Evolutionary conservation across 306 rosid species (phyloP).

Genomic region (Luffa acutangula): DNA sequence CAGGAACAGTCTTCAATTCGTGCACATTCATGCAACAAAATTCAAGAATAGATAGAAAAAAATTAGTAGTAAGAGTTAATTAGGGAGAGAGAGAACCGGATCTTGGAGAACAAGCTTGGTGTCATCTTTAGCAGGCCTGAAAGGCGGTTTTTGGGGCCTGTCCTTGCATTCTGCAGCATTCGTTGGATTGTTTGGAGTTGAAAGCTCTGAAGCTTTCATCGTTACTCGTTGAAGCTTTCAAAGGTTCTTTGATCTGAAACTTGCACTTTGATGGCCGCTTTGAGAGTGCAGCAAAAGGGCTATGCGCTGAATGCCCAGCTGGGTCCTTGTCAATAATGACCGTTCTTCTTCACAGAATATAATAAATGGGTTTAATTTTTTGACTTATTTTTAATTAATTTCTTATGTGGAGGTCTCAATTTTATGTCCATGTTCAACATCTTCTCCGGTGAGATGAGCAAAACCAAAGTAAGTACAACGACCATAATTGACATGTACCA

Average conservation of each 20-base stretch:
- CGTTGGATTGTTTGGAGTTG: conserved; percentile 20
- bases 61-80: not conserved
- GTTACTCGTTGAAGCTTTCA: not conserved
- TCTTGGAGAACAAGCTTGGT: conserved; percentile 84
- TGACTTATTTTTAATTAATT: no score
- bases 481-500: no score
- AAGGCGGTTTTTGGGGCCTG: conserved; percentile 41
- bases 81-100: conserved; percentile 31
- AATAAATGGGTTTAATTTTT: no score
- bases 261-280: not conserved
- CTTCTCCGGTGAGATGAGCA: no score
- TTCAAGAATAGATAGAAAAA: not conserved
- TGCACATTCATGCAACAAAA: not conserved
- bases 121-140: conserved; percentile 73
- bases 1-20: not conserved
- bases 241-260: not conserved
- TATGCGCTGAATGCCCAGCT: not conserved
- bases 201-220: conserved; percentile 36
- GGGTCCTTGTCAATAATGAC: not conserved
- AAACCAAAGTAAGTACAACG: no score
- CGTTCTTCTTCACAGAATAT: no score
- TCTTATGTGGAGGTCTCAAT: no score
- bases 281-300: not conserved
- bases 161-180: not conserved
- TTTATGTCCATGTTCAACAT: no score